Evolutionary conservation across 768 basidiomycete genomes (phyloP).

Genomic region (Tricholoma sp.): DNA sequence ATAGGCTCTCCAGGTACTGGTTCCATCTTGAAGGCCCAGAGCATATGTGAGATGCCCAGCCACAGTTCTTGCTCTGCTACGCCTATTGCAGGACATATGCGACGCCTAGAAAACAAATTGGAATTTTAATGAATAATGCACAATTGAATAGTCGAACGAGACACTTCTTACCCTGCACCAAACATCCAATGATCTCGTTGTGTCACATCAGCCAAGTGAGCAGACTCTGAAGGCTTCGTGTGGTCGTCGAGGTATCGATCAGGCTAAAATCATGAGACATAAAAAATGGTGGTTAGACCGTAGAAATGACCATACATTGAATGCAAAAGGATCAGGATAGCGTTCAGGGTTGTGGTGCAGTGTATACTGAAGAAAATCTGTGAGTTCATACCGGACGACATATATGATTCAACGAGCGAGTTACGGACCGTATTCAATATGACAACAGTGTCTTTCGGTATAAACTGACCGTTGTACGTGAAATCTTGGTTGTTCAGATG

Average conservation of each 20-base stretch:
- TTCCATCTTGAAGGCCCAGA: constrained; percentile 39
- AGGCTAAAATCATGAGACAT: constrained; percentile 22
- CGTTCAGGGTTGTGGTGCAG: constrained; percentile 32
- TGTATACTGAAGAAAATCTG: constrained; percentile 20
- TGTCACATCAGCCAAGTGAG: constrained; percentile 34
- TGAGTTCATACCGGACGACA: neutral
- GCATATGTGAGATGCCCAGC: constrained; percentile 38
- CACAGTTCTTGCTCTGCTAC: constrained; percentile 43
- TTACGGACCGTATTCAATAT: constrained; percentile 31
- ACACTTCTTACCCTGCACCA: constrained; percentile 35
- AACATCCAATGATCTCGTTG: constrained; percentile 50
- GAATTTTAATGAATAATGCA: too few relatives aligned
- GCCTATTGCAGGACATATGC: constrained; percentile 40
- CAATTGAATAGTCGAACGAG: neutral
- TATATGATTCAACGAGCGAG: neutral
- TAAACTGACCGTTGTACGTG: constrained; percentile 11
- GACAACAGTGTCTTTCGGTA: constrained; percentile 35
- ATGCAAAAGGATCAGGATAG: constrained; percentile 34
- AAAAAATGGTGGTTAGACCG: neutral
- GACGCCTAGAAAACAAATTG: constrained; percentile 17
- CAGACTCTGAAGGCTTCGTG: constrained; percentile 35
- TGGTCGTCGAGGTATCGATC: constrained; percentile 39
- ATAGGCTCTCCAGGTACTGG: constrained; percentile 35
- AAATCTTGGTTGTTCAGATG: constrained; percentile 5
- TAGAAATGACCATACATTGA: constrained; percentile 17